phyloP scores from a whole-genome alignment of 2,329 filamentous ascomycete genomes.

The Verticillium nonalfalfae region DNA sequence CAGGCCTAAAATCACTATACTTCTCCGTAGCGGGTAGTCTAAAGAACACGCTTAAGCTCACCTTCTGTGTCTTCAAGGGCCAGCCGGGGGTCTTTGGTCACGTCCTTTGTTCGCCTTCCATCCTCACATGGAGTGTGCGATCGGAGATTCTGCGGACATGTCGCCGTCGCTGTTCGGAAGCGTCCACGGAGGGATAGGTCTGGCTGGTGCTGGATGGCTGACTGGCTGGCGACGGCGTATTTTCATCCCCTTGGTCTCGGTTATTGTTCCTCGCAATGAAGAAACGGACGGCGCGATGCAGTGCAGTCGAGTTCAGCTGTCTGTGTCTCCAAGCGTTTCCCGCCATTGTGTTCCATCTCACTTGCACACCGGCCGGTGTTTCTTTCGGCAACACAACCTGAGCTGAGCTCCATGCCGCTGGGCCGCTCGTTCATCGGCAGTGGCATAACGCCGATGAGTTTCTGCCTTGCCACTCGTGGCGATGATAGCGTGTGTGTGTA shows the following conservation, averaged over 20 bases:
- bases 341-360: neutral
- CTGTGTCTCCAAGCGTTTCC: neutral
- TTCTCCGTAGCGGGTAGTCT: neutral
- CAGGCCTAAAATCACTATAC: neutral
- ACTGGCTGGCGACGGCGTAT: neutral
- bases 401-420: neutral
- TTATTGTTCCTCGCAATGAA: neutral
- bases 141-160: neutral
- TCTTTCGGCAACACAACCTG: neutral
- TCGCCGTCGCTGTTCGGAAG: neutral
- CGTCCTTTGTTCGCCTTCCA: neutral
- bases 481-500: no score
- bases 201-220: neutral
- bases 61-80: neutral
- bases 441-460: neutral
- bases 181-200: neutral
- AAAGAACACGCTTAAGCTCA: neutral
- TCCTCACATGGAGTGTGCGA: neutral
- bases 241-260: neutral
- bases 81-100: neutral
- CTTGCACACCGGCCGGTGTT: neutral
- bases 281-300: neutral
- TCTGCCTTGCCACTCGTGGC: neutral
- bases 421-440: neutral
- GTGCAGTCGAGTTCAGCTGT: neutral